Conservation (phyloP, 768 basidiomycete species). For the Tylopilus cervinicoccineus region DNA sequence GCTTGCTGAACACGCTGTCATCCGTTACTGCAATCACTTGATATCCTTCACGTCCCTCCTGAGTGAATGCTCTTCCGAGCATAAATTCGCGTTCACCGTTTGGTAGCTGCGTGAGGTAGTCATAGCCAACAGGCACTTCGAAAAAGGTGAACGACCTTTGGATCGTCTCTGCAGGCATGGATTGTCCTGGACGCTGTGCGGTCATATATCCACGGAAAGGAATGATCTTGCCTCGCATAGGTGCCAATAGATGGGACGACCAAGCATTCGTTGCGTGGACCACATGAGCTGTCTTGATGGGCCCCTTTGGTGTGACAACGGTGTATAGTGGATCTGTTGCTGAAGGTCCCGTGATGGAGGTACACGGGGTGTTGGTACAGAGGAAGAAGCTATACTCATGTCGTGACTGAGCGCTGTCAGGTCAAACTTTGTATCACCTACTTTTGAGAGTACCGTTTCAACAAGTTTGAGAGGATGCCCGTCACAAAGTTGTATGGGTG, state of each 20-base stretch:
- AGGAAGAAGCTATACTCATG: conserved; percentile 47
- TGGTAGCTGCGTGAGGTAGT: conserved; percentile 67
- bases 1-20: conserved; percentile 33
- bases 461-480: conserved; percentile 50
- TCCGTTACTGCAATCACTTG: conserved; percentile 37
- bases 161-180: conserved; percentile 32
- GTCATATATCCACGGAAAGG: conserved; percentile 61
- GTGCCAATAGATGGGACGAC: conserved; percentile 64
- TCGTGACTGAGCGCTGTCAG: background rate
- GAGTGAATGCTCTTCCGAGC: conserved; percentile 56
- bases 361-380: conserved; percentile 60
- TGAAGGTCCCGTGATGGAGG: conserved; percentile 38
- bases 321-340: conserved; percentile 38
- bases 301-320: conserved; percentile 60
- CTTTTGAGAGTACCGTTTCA: conserved; percentile 44
- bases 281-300: conserved; percentile 54
- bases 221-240: conserved; percentile 58
- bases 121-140: conserved; percentile 41
- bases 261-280: conserved; percentile 88
- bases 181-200: conserved; percentile 53
- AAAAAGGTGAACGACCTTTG: conserved; percentile 57
- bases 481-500: conserved; percentile 73
- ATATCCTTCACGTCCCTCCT: conserved; percentile 27
- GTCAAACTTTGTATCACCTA: conserved; percentile 25
- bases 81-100: conserved; percentile 48